Base-by-base conservation (phyloP, 495 filamentous ascomycete genomes). In the Penicillium egyptiacum region DNA sequence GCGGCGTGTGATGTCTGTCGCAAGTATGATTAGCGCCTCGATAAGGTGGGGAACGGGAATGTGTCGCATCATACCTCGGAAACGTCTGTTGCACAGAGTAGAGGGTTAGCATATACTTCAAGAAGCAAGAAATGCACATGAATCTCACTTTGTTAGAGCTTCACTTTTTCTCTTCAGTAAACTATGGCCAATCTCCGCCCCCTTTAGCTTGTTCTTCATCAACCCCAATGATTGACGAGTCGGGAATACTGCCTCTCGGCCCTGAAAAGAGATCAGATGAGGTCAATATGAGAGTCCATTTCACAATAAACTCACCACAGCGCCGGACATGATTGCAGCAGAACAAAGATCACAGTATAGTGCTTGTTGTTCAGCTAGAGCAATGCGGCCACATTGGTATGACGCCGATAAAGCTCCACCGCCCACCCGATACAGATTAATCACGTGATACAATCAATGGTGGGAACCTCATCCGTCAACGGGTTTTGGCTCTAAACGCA, bases 141-240 rank as follows among this genome's bases (percentile, higher is more conserved):
- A 64, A 8, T n/a, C 77, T 30, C 78, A 89, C 85, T 96, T 96
- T 41, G 91, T 91, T 40, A 98, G 79, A 57, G 91, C 91, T 75
- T 98, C 94, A 72, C 89, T 92, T 80, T 96, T 96, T 71, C 91
- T 81, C 80, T 96, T 96, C 45, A 96, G 76, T 61, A 96, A 76
- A 69, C 79, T 91, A 77, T 96, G 91, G 20, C 91, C 91, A 23
- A 81, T 92, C 72, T 96, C 89, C 50, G 94, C 94, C 43, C 94
- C 94, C 78, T 99, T 99, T 65, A 99, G 85, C 83, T 99, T 99
- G 59, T 86, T 85, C 77, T 99, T 98, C 95, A 99, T 99, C 66
- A 92, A 74, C 61, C 90, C 91, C 69, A 99, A 77, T 58, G 92
- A 96, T 82, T 99, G 94, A 67, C 94, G 89, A 65, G 94, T 99